These are phyloP conservation scores for Bruguiera gymnorhiza DNA, from an alignment of 345 rosid genomes.

Conservation along the genomic window DNA sequence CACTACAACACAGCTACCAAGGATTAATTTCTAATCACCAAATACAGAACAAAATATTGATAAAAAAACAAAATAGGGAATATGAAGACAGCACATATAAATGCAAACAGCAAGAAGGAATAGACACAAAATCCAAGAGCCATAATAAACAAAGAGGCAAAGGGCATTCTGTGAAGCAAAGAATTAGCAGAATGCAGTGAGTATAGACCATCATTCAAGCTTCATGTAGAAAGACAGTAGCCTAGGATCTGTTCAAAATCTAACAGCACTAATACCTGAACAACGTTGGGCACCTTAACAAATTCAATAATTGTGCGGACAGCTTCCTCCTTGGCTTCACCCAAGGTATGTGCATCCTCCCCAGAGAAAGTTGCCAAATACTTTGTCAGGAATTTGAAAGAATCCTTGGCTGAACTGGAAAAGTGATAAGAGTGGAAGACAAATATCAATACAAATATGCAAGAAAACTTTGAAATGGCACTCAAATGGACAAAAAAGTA, in stretches of 20 bases:
- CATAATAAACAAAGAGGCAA: neutral
- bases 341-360: slow-evolving; percentile 56
- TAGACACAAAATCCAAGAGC: neutral
- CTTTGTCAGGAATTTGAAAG: slow-evolving; percentile 69
- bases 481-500: neutral
- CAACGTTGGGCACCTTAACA: slow-evolving; percentile 81
- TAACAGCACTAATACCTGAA: slow-evolving; percentile 56
- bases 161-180: neutral
- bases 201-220: neutral
- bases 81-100: neutral
- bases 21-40: slow-evolving; percentile 1
- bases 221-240: neutral
- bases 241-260: neutral
- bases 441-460: neutral
- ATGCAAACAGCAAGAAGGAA: slow-evolving; percentile 7
- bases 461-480: neutral
- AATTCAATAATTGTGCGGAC: slow-evolving; percentile 68
- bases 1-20: slow-evolving; percentile 52
- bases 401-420: slow-evolving; percentile 68
- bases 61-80: neutral
- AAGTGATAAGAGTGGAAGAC: neutral
- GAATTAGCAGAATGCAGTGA: neutral
- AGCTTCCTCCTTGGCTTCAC: slow-evolving; percentile 92
- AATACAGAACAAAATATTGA: neutral
- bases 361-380: slow-evolving; percentile 80